Evolutionary conservation across 352 stramenopile species (phyloP), one percentile per base, ranked within the genome.

Genomic region (Phytophthora pistaciae): DNA sequence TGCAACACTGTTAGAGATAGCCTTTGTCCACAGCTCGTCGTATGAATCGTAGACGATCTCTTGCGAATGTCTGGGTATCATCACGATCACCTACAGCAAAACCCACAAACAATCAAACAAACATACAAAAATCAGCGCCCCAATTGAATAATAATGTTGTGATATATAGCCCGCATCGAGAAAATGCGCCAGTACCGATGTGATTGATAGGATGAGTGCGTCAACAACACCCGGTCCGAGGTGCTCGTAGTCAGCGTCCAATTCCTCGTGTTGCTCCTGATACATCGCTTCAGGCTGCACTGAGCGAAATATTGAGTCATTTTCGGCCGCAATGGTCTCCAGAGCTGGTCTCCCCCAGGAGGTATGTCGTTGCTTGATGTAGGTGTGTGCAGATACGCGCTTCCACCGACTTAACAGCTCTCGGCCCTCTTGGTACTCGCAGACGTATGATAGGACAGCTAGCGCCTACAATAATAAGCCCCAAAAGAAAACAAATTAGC

Each of bases 291-390:
- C 16, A 31, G 21, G n/a, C 20, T 54, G 21, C 18, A 66, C 21
- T 6, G 50, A 53, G n/a, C 64, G 68, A 59, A 75, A 84, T 4
- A 87, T n/a, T 13, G 66, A 66, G 60, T 84, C 74, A 40, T 85
- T 88, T 44, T 85, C 71, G 14, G 55, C 25, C 7, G 61, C 7
- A 27, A 31, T 50, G 14, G 36, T 63, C 40, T 73, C 42, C n/a
- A 85, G 20, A 33, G 40, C 20, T 29, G 40, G 53, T 11, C 20
- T 70, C 2, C 55, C 25, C 74, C 79, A 85, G 0, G 25, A 54
- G 9, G 57, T 63, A 50, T 58, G 56, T 4, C 74, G 71, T 16
- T 55, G 56, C 36, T 70, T 72, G 8, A 78, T 65, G 16, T 76
- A 75, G 16, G 67, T 36, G 29, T 83, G 78, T 11, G 62, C 70